Evolutionary conservation across 2,329 filamentous ascomycete genomes (phyloP).

Genomic region (Monilinia polystroma): DNA sequence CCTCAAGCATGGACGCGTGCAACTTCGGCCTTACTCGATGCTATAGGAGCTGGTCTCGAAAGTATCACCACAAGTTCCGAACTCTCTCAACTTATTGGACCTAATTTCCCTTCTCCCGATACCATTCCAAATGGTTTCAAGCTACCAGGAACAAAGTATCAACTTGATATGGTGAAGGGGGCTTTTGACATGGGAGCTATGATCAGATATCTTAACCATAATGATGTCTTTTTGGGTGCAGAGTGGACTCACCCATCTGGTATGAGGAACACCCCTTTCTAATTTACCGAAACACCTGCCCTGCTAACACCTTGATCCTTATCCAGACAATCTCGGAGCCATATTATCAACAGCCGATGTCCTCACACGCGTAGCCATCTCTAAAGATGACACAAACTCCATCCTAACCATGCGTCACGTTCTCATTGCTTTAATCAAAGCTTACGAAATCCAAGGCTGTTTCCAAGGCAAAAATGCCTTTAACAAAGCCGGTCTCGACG

Average conservation of each 20-base stretch:
- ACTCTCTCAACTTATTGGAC: slow-evolving; percentile 28
- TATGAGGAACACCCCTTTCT: slow-evolving; percentile 6
- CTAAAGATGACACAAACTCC: slow-evolving; percentile 13
- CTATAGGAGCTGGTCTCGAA: slow-evolving; percentile 32
- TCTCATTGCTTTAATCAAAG: slow-evolving; percentile 42
- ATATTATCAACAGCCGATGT: slow-evolving; percentile 42
- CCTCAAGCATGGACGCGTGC: slow-evolving; percentile 26
- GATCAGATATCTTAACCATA: slow-evolving; percentile 46
- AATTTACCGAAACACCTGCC: neutral
- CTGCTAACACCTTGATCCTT: neutral
- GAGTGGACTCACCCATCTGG: slow-evolving; percentile 47
- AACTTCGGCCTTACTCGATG: slow-evolving; percentile 29
- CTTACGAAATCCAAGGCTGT: slow-evolving; percentile 46
- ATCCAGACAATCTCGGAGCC: slow-evolving; percentile 43
- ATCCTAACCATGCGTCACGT: slow-evolving; percentile 41
- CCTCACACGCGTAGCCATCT: slow-evolving; percentile 13
- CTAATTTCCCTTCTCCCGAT: slow-evolving; percentile 27
- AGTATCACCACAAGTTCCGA: slow-evolving; percentile 26
- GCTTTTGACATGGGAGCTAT: slow-evolving; percentile 44
- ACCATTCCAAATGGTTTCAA: slow-evolving; percentile 40
- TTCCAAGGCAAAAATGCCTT: slow-evolving; percentile 43
- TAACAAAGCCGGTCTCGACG: slow-evolving; percentile 45
- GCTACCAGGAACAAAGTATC: slow-evolving; percentile 43
- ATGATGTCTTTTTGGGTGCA: slow-evolving; percentile 44
- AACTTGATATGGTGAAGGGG: slow-evolving; percentile 43